phyloP scores from a whole-genome alignment of 495 filamentous ascomycete species.

The Xylaria sp. region DNA sequence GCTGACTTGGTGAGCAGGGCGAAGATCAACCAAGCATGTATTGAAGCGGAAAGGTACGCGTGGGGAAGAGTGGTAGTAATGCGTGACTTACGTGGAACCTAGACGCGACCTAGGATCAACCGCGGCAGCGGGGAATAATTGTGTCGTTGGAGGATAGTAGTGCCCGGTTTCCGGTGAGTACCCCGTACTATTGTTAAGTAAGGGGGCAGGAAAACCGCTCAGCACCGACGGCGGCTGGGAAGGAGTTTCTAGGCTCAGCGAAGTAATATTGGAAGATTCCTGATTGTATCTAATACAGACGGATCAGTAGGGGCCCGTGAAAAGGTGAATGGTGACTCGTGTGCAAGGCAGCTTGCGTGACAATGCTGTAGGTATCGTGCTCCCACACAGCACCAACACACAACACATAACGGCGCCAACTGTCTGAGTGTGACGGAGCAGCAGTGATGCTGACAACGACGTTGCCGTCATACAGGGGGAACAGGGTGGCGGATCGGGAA shows the following conservation, averaged over 20 bases:
- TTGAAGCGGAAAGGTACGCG: slow-evolving; percentile 28
- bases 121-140: slow-evolving; percentile 49
- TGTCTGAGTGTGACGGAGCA: slow-evolving; percentile 50
- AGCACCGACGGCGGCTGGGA: slow-evolving; percentile 54
- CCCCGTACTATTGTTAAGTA: slow-evolving; percentile 45
- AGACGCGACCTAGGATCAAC: slow-evolving; percentile 59
- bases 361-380: slow-evolving; percentile 40
- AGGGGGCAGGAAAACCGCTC: slow-evolving; percentile 52
- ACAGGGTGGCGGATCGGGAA: slow-evolving; percentile 46
- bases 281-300: slow-evolving; percentile 51
- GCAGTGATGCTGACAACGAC: slow-evolving; percentile 52
- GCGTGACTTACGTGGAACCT: slow-evolving; percentile 57
- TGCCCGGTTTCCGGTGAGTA: slow-evolving; percentile 54
- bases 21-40: slow-evolving; percentile 28
- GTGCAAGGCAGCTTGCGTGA: slow-evolving; percentile 42
- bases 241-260: slow-evolving; percentile 55
- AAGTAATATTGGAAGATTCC: slow-evolving; percentile 51
- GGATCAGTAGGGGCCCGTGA: slow-evolving; percentile 45
- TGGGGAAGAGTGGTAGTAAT: slow-evolving; percentile 22
- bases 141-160: slow-evolving; percentile 53
- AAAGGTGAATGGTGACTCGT: slow-evolving; percentile 37
- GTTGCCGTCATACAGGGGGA: slow-evolving; percentile 50
- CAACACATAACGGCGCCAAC: slow-evolving; percentile 32
- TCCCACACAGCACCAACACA: slow-evolving; percentile 41
- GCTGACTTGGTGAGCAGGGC: slow-evolving; percentile 49